Base-by-base conservation (phyloP, 2,329 filamentous ascomycete genomes). In the Colletotrichum trifolii region DNA sequence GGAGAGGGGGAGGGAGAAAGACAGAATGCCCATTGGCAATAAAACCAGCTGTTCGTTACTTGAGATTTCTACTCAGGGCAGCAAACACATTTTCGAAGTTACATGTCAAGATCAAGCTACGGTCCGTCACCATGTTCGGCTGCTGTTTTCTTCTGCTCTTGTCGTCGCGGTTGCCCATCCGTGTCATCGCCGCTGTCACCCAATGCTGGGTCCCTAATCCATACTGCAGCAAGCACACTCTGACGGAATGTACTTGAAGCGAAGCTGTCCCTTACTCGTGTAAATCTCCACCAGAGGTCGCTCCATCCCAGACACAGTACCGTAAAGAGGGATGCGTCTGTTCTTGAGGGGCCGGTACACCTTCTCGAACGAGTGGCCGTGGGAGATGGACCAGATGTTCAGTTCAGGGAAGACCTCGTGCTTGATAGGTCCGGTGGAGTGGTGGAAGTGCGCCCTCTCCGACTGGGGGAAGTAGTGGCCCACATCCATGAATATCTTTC, bases 321-420 rank as follows among this genome's bases (percentile, higher is more conserved):
- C 53, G 53, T 54, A 54, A 40, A 54, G 33, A 11, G 17, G 40
- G 13, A 54, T 36, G 33, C 53, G 39, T 36, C 42, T 54, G 10
- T 54, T 54, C 40, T 33, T 33, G 12, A 54, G 34, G 6, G 39
- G 53, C 13, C n/a, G 39, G 3, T 36, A 54, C 38, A 45, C 8
- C n/a, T 8, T 9, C 6, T 35, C 17, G 40, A 45, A 54, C 8
- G 8, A 15, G 40, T 12, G 25, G 13, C 53, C 53, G 15, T 45
- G 40, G 8, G 40, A 12, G 12, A 45, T 8, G n/a, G 40, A n/a
- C 43, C 54, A 56, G 15, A 40, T 13, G 10, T 8, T n/a, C 43
- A 56, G 15, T 15, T 47, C 48, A 8, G 42, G 57, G 8, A 54
- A 46, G n/a, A 45, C 8, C 8, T 60, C 39, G 3, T 53, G 15